These are phyloP conservation scores for Schizosaccharomyces japonicus DNA, from an alignment of 805 yeast species.

Conservation along the genomic window DNA sequence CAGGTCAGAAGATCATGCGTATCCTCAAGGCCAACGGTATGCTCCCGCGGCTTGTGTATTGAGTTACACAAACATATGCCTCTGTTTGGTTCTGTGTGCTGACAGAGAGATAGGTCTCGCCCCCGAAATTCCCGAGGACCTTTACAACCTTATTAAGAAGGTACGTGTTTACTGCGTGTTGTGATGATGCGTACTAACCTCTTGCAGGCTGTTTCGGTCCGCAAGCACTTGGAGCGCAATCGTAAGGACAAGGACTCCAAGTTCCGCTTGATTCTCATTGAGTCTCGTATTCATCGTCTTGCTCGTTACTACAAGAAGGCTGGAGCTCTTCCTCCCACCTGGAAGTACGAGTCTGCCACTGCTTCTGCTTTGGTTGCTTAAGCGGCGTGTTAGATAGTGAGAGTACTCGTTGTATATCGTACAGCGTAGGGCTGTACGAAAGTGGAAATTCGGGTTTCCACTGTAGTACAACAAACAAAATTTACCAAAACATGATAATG, in stretches of 20 bases:
- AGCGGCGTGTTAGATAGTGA: too few relatives aligned
- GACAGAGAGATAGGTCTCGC: conserved; percentile 37
- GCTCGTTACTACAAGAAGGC: conserved; percentile 99
- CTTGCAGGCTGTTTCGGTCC: conserved; percentile 71
- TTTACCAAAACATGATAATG: too few relatives aligned
- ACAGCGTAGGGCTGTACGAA: too few relatives aligned
- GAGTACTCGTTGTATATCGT: too few relatives aligned
- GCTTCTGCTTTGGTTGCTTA: conserved; percentile 99
- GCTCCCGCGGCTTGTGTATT: conserved; percentile 7
- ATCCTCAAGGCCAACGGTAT: conserved; percentile 93
- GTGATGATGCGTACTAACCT: background rate
- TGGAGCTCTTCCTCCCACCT: conserved; percentile 97
- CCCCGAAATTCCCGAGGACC: conserved; percentile 99
- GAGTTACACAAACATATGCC: conserved; percentile 10
- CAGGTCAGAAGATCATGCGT: conserved; percentile 81
- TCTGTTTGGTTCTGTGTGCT: conserved; percentile 15
- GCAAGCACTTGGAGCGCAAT: conserved; percentile 99
- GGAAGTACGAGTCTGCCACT: conserved; percentile 99
- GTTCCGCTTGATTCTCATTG: conserved; percentile 99
- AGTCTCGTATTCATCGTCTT: conserved; percentile 99
- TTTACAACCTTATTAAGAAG: conserved; percentile 96
- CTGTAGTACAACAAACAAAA: too few relatives aligned
- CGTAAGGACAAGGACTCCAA: conserved; percentile 99
- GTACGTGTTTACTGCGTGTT: conserved; percentile 3
- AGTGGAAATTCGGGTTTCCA: too few relatives aligned